These are phyloP conservation scores for Zea mays DNA, from an alignment of 176 grass and related monocot genomes.

Conservation along the genomic window DNA sequence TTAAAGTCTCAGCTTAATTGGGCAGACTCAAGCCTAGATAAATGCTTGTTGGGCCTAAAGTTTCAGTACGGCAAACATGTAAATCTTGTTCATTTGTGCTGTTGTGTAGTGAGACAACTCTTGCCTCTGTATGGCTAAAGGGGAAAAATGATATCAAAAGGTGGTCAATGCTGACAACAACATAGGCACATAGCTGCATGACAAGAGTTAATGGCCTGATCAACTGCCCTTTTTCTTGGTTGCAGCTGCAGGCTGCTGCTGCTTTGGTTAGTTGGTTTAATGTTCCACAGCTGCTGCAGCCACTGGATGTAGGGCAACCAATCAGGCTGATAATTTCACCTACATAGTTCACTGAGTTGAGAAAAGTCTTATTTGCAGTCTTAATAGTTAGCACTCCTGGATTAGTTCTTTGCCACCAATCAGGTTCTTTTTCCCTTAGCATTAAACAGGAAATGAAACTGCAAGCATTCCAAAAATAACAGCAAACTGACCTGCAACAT, in stretches of 20 bases:
- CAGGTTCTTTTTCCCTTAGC: conserved; percentile 1
- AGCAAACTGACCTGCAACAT: conserved; percentile 80
- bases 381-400: not conserved
- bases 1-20: not conserved
- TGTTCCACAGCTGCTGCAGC: too few relatives aligned
- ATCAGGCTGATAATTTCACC: not conserved
- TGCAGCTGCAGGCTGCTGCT: too few relatives aligned
- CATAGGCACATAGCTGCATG: not conserved
- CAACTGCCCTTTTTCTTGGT: too few relatives aligned
- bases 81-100: not conserved
- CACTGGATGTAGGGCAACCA: too few relatives aligned
- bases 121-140: not conserved
- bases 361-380: conserved; percentile 23
- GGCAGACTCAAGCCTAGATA: not conserved
- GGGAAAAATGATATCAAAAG: conserved; percentile 7
- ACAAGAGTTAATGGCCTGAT: not conserved
- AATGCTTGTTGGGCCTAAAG: not conserved
- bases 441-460: conserved; percentile 11
- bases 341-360: not conserved
- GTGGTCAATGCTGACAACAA: not conserved
- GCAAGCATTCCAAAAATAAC: conserved; percentile 23
- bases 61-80: not conserved
- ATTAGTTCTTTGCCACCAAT: conserved; percentile 8
- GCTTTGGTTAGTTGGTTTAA: too few relatives aligned
- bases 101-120: not conserved